Evolutionary conservation across 2,329 filamentous ascomycete genomes (phyloP).

Genomic region (Ceratocystis destructans): DNA sequence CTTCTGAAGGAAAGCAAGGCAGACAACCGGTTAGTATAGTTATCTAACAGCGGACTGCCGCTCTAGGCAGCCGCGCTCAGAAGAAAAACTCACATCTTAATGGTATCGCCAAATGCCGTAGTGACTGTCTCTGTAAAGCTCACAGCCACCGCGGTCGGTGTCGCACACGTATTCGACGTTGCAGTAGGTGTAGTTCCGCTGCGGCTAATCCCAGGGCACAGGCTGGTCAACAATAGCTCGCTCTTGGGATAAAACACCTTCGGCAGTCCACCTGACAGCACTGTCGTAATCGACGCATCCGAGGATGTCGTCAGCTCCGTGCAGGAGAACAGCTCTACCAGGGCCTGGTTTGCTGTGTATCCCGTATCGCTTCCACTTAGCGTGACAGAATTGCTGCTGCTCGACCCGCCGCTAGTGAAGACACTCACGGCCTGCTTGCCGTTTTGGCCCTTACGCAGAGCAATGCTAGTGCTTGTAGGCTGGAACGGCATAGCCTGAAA

Average conservation of each 20-base stretch:
- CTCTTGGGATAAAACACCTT: conserved; percentile 19
- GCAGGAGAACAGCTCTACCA: conserved; percentile 19
- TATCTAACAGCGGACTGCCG: not conserved
- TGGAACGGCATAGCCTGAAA: conserved; percentile 20
- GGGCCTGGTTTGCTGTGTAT: conserved; percentile 16
- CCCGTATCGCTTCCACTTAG: conserved; percentile 16
- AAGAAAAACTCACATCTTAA: conserved; percentile 33
- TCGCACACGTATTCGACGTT: conserved; percentile 23
- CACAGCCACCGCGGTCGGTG: conserved; percentile 28
- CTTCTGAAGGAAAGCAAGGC: conserved; percentile 10
- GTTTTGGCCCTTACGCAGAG: conserved; percentile 16
- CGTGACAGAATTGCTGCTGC: conserved; percentile 17
- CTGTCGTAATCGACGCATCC: conserved; percentile 17
- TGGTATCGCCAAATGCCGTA: conserved; percentile 36
- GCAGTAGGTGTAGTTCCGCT: not conserved
- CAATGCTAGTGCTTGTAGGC: conserved; percentile 17
- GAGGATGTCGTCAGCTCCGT: conserved; percentile 15
- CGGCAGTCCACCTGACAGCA: conserved; percentile 17
- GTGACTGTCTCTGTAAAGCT: conserved; percentile 32
- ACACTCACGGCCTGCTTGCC: conserved; percentile 19
- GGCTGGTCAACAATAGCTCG: conserved; percentile 11
- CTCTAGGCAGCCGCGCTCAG: not conserved
- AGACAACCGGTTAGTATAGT: not conserved
- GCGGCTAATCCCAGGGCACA: conserved; percentile 14
- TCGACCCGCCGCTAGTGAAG: conserved; percentile 19